Evolutionary conservation across 257 asterid genomes (phyloP), one percentile per base, ranked within the genome.

Genomic region (Euphrasia confusa): DNA sequence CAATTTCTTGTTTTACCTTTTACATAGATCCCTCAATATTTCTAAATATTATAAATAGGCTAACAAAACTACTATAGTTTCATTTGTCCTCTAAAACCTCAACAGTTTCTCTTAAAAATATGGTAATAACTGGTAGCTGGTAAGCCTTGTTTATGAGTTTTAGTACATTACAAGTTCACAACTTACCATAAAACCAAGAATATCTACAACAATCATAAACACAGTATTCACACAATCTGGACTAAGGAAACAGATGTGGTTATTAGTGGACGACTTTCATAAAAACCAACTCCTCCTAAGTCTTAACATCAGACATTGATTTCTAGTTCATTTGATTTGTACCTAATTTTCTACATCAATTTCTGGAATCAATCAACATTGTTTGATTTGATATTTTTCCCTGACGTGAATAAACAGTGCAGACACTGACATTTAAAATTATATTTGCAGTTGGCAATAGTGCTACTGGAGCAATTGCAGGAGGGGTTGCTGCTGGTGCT

Each of bases 401-500:
- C 18, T 12, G 35, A 57, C 49, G 3, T 59, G 10, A 69, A 70
- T 17, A 68, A 54, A 58, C 37, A 62, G 21, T 27, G 50, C 28
- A 13, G 14, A 28, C 73, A 58, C 73, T 63, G 52, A 60, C 54
- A 52, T 55, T 26, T 27, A 13, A 9, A 15, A 54, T 61, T 68
- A 39, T 48, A 39, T 26, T 59, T 84, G 75, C 84, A 86, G 87
- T 81, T 69, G 77, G 85, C n/a, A 79, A 79, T 66, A 63, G 95
- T 72, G 88, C 82, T 40, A 86, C 94, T 27, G 93, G 87, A 24
- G 90, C 97, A 63, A 91, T 86, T 74, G 95, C 95, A 45, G 94
- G 95, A 72, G 96, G 92, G 59, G 94, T 84, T 67, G 90, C 95
- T 76, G 95, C 96, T 26, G 94, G 86, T 24, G 98, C 94, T 13